Conservation (phyloP, 805 yeast genomes). For the Metschnikowia arizonensis region DNA sequence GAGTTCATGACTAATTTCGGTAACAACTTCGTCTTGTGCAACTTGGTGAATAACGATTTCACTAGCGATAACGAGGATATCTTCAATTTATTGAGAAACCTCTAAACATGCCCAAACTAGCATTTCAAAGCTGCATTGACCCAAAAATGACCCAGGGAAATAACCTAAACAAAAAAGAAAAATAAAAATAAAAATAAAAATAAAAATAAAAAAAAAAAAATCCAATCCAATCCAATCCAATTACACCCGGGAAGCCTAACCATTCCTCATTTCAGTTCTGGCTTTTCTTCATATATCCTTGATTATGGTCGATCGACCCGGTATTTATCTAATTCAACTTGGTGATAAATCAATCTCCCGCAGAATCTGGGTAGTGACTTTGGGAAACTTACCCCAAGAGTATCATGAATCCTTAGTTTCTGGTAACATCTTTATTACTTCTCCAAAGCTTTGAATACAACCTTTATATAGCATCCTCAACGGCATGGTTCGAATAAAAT, state of each 20-base stretch:
- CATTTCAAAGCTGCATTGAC: conserved; percentile 2
- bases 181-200: no score
- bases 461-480: conserved; percentile 42
- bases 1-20: conserved; percentile 45
- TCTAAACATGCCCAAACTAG: conserved; percentile 3
- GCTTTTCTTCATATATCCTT: conserved; percentile 13
- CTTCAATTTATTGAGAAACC: conserved; percentile 46
- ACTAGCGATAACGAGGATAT: conserved; percentile 52
- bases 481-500: conserved; percentile 36
- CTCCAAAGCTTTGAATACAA: conserved; percentile 2
- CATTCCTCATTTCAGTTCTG: conserved; percentile 1
- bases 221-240: no score
- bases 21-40: conserved; percentile 67
- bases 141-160: not conserved
- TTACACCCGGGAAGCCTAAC: not conserved
- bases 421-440: conserved; percentile 2
- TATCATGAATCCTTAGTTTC: not conserved
- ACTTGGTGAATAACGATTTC: conserved; percentile 86
- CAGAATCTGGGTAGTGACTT: not conserved
- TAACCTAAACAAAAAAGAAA: no score
- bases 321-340: conserved; percentile 23
- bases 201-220: no score
- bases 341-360: conserved; percentile 22
- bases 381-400: not conserved
- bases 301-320: conserved; percentile 9